These are phyloP conservation scores for Trichoderma sp. DNA, from an alignment of 2,329 filamentous ascomycete species.

Conservation along the genomic window DNA sequence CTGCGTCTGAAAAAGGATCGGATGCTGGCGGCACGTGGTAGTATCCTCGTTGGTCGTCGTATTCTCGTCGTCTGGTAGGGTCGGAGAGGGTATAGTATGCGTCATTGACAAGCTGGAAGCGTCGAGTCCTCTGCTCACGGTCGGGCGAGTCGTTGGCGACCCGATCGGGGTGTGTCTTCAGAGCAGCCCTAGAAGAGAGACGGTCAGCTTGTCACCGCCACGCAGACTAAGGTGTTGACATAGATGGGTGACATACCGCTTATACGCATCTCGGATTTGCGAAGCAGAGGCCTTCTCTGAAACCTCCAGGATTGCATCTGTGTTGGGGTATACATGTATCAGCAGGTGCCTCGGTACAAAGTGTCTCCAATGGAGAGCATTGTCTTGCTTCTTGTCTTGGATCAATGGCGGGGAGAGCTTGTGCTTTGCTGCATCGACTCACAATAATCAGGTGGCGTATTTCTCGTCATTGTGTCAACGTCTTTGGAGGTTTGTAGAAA, in stretches of 20 bases:
- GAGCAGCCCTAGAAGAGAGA: constrained; percentile 62
- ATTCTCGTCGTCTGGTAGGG: constrained; percentile 70
- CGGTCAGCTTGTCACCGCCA: background rate
- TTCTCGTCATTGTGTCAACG: constrained; percentile 33
- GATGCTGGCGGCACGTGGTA: constrained; percentile 30
- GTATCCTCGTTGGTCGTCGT: constrained; percentile 63
- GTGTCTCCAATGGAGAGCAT: background rate
- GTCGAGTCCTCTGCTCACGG: constrained; percentile 73
- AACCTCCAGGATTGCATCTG: constrained; percentile 73
- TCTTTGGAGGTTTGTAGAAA: background rate
- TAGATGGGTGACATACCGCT: constrained; percentile 56
- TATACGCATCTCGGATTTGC: constrained; percentile 92
- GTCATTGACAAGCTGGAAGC: constrained; percentile 89
- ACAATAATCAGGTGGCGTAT: constrained; percentile 59
- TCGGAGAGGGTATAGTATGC: constrained; percentile 92
- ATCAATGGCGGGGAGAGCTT: background rate
- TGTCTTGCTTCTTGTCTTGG: background rate
- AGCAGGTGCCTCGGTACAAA: background rate
- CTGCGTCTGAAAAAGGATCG: constrained; percentile 48
- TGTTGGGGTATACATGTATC: background rate
- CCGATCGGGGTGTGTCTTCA: constrained; percentile 92
- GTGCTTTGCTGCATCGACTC: constrained; percentile 28
- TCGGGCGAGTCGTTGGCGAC: constrained; percentile 82
- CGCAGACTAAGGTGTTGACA: background rate
- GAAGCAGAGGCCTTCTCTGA: constrained; percentile 70